These are phyloP conservation scores for Primulina eburnea DNA, from an alignment of 257 asterid species.

Conservation along the genomic window DNA sequence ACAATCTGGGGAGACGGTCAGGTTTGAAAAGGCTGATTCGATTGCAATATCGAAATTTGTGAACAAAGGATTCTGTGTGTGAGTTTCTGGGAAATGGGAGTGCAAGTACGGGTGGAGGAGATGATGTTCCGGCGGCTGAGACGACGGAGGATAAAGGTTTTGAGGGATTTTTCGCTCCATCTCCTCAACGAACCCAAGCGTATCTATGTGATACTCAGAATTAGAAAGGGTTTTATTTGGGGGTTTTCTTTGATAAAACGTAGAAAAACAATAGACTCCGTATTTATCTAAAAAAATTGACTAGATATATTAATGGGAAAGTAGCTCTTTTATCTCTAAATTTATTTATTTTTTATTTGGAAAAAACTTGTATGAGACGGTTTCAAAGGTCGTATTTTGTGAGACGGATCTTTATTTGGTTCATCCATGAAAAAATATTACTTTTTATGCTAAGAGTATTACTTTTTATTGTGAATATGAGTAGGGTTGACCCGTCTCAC, in stretches of 20 bases:
- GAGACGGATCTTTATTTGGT: no score
- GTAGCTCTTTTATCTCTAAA: no score
- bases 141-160: slow-evolving; percentile 26
- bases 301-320: no score
- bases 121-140: slow-evolving; percentile 22
- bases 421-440: no score
- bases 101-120: not conserved
- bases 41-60: slow-evolving; percentile 28
- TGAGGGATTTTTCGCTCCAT: slow-evolving; percentile 41
- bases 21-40: slow-evolving; percentile 41
- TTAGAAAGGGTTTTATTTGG: slow-evolving; percentile 28
- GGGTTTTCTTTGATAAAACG: not conserved
- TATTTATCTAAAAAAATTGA: no score
- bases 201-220: slow-evolving; percentile 4
- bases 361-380: no score
- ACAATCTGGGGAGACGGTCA: slow-evolving; percentile 32
- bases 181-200: slow-evolving; percentile 23
- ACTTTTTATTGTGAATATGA: no score
- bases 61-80: not conserved
- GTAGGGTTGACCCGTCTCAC: no score
- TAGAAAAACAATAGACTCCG: no score
- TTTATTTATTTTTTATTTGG: no score
- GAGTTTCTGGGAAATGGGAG: slow-evolving; percentile 9
- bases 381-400: no score
- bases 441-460: no score